phyloP scores from a whole-genome alignment of 176 grass and related monocot genomes.

The Oryza coarctata region DNA sequence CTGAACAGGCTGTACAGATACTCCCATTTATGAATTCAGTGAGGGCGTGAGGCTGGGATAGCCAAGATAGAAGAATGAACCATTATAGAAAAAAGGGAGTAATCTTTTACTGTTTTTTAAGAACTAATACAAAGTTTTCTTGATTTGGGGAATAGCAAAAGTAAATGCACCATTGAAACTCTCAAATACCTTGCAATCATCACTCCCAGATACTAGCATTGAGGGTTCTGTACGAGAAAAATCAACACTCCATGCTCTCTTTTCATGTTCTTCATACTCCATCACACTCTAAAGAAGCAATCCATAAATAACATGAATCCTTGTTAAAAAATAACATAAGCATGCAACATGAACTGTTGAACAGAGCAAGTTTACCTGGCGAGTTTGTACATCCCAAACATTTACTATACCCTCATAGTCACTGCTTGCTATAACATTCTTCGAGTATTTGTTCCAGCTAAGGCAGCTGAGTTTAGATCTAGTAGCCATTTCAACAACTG shows the following conservation, averaged over 20 bases:
- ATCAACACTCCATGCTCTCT: slow-evolving; percentile 99
- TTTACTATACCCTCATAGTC: slow-evolving; percentile 99
- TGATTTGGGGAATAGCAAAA: background rate
- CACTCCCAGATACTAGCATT: slow-evolving; percentile 96
- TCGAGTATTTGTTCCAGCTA: slow-evolving; percentile 99
- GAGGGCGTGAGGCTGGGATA: background rate
- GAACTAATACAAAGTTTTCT: background rate
- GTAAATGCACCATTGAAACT: background rate
- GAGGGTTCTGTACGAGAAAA: slow-evolving; percentile 91
- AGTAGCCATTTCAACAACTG: slow-evolving; percentile 94
- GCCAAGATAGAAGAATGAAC: background rate
- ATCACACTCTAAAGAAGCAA: slow-evolving; percentile 76
- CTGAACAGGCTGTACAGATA: no score
- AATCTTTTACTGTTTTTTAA: background rate
- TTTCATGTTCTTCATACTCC: slow-evolving; percentile 99
- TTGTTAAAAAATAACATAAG: slow-evolving; percentile 21
- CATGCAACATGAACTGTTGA: slow-evolving; percentile 18
- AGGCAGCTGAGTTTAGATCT: slow-evolving; percentile 99
- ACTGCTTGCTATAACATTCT: slow-evolving; percentile 99
- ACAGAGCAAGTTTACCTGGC: slow-evolving; percentile 58
- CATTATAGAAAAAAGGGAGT: background rate
- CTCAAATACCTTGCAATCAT: slow-evolving; percentile 96
- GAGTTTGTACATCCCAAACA: slow-evolving; percentile 97
- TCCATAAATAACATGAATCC: slow-evolving; percentile 18
- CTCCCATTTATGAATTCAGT: slow-evolving; percentile 2